phyloP scores from a whole-genome alignment of 306 rosid species.

The Corylus heterophylla region DNA sequence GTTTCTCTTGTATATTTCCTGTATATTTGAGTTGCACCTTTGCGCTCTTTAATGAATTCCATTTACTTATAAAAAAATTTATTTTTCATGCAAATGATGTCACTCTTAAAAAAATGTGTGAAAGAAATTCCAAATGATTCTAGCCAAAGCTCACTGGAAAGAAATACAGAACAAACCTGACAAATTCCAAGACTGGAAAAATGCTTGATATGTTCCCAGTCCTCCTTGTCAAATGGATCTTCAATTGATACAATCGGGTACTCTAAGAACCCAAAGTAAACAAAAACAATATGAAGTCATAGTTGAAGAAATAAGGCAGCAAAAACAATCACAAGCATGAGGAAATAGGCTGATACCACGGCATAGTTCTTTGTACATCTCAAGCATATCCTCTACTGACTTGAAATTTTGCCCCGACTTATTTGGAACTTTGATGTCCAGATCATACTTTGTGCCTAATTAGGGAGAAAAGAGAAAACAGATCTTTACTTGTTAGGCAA shows the following conservation, averaged over 20 bases:
- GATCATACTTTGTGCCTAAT: constrained; percentile 88
- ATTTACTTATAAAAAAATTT: background rate
- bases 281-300: constrained; percentile 17
- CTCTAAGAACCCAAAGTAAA: constrained; percentile 45
- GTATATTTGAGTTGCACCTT: too few species aligned
- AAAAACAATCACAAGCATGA: constrained; percentile 1
- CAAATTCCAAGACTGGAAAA: constrained; percentile 70
- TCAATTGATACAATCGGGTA: constrained; percentile 85
- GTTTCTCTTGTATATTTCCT: too few species aligned
- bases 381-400: constrained; percentile 87
- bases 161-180: constrained; percentile 54
- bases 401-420: constrained; percentile 81
- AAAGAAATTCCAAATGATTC: constrained; percentile 21
- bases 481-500: constrained; percentile 5
- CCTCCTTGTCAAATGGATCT: constrained; percentile 98
- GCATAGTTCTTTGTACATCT: constrained; percentile 77
- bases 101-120: constrained; percentile 6
- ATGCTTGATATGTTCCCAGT: constrained; percentile 81
- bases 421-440: constrained; percentile 70
- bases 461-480: constrained; percentile 18
- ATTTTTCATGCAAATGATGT: background rate
- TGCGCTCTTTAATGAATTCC: too few species aligned
- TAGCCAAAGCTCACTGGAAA: constrained; percentile 26
- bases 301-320: constrained; percentile 6
- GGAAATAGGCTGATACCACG: constrained; percentile 46